Percentiles rank a stretch among this genome's conserved stretches.
Conservation (phyloP, 176 grass and related monocot species). For the Musa itinerans region DNA sequence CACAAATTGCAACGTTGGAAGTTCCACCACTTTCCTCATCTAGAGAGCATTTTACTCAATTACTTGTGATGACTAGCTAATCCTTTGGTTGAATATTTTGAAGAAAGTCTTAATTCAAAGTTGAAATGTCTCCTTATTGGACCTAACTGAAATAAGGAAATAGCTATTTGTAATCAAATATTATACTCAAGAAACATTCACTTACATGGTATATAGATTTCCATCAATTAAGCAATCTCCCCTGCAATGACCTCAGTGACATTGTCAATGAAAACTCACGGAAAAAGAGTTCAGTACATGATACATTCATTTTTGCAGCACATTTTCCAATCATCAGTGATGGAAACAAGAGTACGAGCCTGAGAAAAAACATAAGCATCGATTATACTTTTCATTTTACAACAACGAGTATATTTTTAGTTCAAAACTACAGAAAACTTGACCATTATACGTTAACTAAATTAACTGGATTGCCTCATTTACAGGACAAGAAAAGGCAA, state of each 20-base stretch:
- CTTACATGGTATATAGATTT: neutral
- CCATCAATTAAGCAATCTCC: neutral
- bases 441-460: neutral
- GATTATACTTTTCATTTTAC: neutral
- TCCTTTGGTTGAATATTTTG: no score
- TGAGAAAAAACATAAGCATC: neutral
- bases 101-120: no score
- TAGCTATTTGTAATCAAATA: no score
- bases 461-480: neutral
- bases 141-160: no score
- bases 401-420: neutral
- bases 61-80: no score
- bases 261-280: neutral
- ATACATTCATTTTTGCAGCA: neutral
- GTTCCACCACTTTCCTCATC: no score
- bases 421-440: neutral
- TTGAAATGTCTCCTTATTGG: no score
- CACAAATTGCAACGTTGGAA: no score
- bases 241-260: neutral
- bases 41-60: no score
- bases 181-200: neutral
- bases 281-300: neutral
- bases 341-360: neutral
- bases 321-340: neutral
- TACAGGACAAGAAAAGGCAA: constrained; percentile 15